Conservation (phyloP, 2,329 filamentous ascomycete species). For the Alternaria consortialis region DNA sequence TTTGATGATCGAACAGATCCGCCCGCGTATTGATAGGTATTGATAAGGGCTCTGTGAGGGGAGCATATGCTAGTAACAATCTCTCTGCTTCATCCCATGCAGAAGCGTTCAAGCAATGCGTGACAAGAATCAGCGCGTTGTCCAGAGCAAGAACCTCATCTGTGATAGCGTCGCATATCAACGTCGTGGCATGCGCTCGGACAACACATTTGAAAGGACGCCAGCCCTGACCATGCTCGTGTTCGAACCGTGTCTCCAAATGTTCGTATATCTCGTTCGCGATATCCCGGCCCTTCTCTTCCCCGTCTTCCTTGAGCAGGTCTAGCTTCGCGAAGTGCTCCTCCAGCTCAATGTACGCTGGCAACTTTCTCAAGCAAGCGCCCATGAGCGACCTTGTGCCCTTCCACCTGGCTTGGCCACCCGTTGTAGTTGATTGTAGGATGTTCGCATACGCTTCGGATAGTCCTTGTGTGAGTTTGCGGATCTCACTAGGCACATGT, state of each 20-base stretch:
- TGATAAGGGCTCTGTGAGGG: slow-evolving; percentile 32
- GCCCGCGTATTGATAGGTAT: slow-evolving; percentile 37
- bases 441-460: slow-evolving; percentile 47
- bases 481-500: slow-evolving; percentile 35
- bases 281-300: slow-evolving; percentile 48
- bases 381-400: slow-evolving; percentile 51
- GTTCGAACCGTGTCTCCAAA: slow-evolving; percentile 50
- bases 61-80: slow-evolving; percentile 40
- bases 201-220: slow-evolving; percentile 52
- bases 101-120: slow-evolving; percentile 40
- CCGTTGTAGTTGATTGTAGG: slow-evolving; percentile 40
- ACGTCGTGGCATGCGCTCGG: slow-evolving; percentile 51
- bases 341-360: slow-evolving; percentile 53
- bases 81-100: slow-evolving; percentile 50
- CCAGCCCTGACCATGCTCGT: slow-evolving; percentile 48
- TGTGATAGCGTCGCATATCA: slow-evolving; percentile 49
- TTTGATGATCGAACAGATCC: slow-evolving; percentile 40
- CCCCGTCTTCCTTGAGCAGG: slow-evolving; percentile 36
- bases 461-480: slow-evolving; percentile 42
- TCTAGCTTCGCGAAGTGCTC: slow-evolving; percentile 49
- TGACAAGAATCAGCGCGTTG: slow-evolving; percentile 36
- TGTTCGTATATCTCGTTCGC: slow-evolving; percentile 52
- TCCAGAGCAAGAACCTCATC: slow-evolving; percentile 42
- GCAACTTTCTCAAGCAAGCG: slow-evolving; percentile 52
- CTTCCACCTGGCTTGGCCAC: slow-evolving; percentile 31